phyloP scores from a whole-genome alignment of 2,329 filamentous ascomycete species.

The Penicillium frequentans region DNA sequence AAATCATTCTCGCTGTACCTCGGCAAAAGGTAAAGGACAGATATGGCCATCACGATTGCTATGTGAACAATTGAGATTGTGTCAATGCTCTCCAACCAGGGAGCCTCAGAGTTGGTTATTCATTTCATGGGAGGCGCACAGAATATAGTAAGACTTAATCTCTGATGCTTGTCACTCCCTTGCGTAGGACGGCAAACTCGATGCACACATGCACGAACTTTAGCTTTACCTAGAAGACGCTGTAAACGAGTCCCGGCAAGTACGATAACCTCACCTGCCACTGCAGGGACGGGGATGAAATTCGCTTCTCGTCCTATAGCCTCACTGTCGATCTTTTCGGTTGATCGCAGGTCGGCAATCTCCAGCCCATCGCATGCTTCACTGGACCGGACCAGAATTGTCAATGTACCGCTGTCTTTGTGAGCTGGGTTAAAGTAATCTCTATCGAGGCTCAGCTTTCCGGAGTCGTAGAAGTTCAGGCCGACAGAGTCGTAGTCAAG shows the following conservation, averaged over 20 bases:
- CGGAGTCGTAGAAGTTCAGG: constrained; percentile 4
- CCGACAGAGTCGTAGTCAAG: constrained; percentile 8
- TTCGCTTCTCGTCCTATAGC: constrained; percentile 6
- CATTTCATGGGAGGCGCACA: background rate
- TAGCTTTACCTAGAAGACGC: constrained; percentile 5
- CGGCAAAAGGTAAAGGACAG: too few species aligned
- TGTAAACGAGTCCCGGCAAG: constrained; percentile 8
- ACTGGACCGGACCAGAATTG: constrained; percentile 1
- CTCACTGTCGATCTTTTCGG: constrained; percentile 3
- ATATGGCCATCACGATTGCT: too few species aligned
- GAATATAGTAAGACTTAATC: background rate
- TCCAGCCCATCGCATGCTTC: constrained; percentile 7
- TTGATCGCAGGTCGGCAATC: constrained; percentile 7
- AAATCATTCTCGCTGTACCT: too few species aligned
- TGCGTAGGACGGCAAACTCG: constrained; percentile 1
- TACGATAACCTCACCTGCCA: constrained; percentile 4
- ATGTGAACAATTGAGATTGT: too few species aligned
- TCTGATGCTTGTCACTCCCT: background rate
- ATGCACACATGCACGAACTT: constrained; percentile 8
- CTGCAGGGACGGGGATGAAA: constrained; percentile 5
- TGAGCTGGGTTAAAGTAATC: constrained; percentile 6
- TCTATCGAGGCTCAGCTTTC: background rate
- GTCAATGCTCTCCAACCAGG: too few species aligned
- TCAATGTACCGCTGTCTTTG: constrained; percentile 9
- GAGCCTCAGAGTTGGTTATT: background rate